Evolutionary conservation across 2,329 filamentous ascomycete genomes (phyloP).

Genomic region (Sclerotinia borealis): DNA sequence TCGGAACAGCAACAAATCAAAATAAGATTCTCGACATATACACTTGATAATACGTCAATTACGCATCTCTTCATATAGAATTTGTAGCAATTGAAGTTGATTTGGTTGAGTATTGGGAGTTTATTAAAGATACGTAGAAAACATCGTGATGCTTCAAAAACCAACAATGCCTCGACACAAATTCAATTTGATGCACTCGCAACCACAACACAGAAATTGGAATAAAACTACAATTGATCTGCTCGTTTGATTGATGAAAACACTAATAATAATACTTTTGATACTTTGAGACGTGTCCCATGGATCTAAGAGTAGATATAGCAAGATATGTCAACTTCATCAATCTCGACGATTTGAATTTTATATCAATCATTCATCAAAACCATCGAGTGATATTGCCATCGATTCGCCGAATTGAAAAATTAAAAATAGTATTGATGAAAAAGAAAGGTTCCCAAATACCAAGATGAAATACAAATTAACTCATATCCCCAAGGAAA

Average conservation of each 20-base stretch:
- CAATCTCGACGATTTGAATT: background rate
- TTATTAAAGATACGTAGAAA: background rate
- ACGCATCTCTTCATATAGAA: background rate
- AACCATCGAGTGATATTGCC: background rate
- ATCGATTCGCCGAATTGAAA: background rate
- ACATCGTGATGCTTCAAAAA: slow-evolving; percentile 11
- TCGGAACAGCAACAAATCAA: background rate
- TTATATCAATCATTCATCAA: background rate
- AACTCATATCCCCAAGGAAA: background rate
- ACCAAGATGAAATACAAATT: background rate
- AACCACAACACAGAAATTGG: background rate
- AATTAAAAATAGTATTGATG: background rate
- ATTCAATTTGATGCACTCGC: slow-evolving; percentile 1
- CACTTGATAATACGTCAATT: slow-evolving; percentile 8
- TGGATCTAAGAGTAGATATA: background rate
- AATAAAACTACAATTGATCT: background rate
- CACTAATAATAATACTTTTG: background rate
- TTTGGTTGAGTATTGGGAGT: background rate
- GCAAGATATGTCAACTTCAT: background rate
- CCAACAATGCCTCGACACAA: background rate
- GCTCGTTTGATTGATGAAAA: background rate
- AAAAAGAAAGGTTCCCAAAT: background rate
- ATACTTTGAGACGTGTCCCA: background rate
- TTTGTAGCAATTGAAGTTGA: background rate
- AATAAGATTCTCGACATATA: background rate